Evolutionary conservation across 2,329 filamentous ascomycete genomes (phyloP), one percentile per base, ranked within the genome.

Genomic region (Fusarium sp.): DNA sequence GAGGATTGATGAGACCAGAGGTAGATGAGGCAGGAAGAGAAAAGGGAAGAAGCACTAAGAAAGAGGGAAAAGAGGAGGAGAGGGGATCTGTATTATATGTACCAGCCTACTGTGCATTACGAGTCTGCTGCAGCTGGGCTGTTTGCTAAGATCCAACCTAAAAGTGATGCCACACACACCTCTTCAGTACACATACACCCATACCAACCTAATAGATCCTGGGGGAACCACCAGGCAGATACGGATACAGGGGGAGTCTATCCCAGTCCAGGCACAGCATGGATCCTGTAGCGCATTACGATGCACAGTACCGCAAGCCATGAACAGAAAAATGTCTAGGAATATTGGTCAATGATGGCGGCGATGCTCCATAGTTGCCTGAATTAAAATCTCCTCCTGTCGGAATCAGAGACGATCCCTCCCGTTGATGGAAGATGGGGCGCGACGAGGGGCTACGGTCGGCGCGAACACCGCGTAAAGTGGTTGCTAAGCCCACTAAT

Each of bases 301-400:
- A 45, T 65, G 54, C 57, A 58, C 53, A 59, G 51, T 52, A 27
- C 10, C 24, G 43, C 52, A 66, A 65, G 52, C 47, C 44, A 56
- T 62, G 38, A 25, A 52, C 34, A 38, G 44, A 49, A 46, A 43
- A 62, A 61, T 72, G 62, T 75, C 69, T 71, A 63, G 74, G 71
- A 67, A 57, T 56, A 40, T 29, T 43, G 48, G 38, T 62, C 62
- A 46, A 68, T 65, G 65, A 68, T 74, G 70, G 67, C 60, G 61
- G 71, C 67, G 58, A 72, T 74, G 69, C 58, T 57, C 72, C 70
- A 71, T 74, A 76, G 78, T 76, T 79, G 78, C 76, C 78, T 79
- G 70, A 74, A 70, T 73, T 65, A 69, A 44, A 58, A 43, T 72
- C 61, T 67, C 41, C 53, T 58, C 68, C 63, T 70, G 65, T 70